Evolutionary conservation across 768 basidiomycete genomes (phyloP).

Genomic region (Fistulinella prunicolor): DNA sequence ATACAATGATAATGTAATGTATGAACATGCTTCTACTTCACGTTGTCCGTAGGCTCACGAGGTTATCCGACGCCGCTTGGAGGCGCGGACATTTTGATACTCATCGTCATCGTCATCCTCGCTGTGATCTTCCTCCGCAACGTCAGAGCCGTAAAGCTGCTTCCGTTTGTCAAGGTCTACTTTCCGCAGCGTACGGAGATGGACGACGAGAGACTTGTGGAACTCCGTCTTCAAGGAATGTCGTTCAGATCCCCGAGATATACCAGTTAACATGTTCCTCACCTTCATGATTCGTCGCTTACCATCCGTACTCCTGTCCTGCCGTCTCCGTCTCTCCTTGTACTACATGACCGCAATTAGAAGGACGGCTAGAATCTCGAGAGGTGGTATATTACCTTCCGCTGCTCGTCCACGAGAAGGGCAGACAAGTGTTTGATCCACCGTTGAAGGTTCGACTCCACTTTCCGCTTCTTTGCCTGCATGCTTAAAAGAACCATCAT

Average conservation of each 20-base stretch:
- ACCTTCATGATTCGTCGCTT: slow-evolving; percentile 61
- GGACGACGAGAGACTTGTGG: slow-evolving; percentile 53
- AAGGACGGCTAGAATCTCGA: slow-evolving; percentile 1
- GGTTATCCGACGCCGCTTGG: slow-evolving; percentile 31
- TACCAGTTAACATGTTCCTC: slow-evolving; percentile 18
- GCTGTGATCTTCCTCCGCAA: slow-evolving; percentile 34
- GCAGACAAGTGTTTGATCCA: slow-evolving; percentile 68
- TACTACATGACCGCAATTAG: slow-evolving; percentile 39
- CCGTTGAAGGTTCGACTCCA: slow-evolving; percentile 48
- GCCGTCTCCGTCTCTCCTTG: slow-evolving; percentile 57
- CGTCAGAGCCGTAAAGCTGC: too few species aligned
- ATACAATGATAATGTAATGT: slow-evolving; percentile 26
- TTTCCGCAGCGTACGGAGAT: slow-evolving; percentile 61
- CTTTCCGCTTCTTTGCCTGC: slow-evolving; percentile 37
- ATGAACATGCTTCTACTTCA: slow-evolving; percentile 17
- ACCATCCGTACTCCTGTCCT: slow-evolving; percentile 45
- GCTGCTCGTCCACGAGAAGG: slow-evolving; percentile 62
- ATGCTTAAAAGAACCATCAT: slow-evolving; percentile 30
- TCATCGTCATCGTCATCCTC: slow-evolving; percentile 37
- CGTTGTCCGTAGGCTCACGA: slow-evolving; percentile 21
- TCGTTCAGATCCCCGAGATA: too few species aligned
- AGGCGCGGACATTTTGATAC: slow-evolving; percentile 28
- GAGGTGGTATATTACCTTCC: slow-evolving; percentile 50
- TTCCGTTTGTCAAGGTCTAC: slow-evolving; percentile 51
- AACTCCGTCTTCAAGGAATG: slow-evolving; percentile 56